Evolutionary conservation across 2,329 filamentous ascomycete genomes (phyloP), one percentile per base, ranked within the genome.

Genomic region (Venturia asperata): DNA sequence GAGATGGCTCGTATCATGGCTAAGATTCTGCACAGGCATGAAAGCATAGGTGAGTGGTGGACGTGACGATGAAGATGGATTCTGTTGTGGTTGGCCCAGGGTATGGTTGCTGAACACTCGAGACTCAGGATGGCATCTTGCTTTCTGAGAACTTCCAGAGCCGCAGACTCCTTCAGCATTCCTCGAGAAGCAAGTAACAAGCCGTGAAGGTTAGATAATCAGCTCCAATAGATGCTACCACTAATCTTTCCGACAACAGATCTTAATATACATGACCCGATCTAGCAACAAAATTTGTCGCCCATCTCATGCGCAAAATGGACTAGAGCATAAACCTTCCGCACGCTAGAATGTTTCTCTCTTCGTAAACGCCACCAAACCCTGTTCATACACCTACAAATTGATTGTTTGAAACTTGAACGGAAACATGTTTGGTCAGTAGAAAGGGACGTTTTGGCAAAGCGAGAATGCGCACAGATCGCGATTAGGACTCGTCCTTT

Each of bases 161-260:
- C 6, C 30, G 30, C 30, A 34, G 3, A 6, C 30, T 34, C 30
- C 30, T 34, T 34, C 6, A 3, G 30, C 30, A 34, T 34, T 34
- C 30, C 30, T 34, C 6, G 30, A 6, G 30, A 3, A 34, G 30
- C 30, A 34, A 6, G 30, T 34, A 34, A 34, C 79, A 13, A 91
- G 88, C 0, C 96, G 95, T 74, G 82, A 85, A 13, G 85, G 96
- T 72, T 81, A 96, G 66, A 96, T 34, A 96, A 80, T 41, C 39
- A 41, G 39, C 39, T 41, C 39, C 9, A 41, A 71, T 73, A 21
- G 79, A 81, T 68, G 80, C 79, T 4, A 80, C 79, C 7, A 73
- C 81, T 1, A 80, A 80, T 5, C 74, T 70, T n/a, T 79, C 79
- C 34, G 3, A 2, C 39, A 11, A 41, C 11, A 11, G 39, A 41